Conservation (phyloP, 2,329 filamentous ascomycete species). For the Ceratocystis papillata region DNA sequence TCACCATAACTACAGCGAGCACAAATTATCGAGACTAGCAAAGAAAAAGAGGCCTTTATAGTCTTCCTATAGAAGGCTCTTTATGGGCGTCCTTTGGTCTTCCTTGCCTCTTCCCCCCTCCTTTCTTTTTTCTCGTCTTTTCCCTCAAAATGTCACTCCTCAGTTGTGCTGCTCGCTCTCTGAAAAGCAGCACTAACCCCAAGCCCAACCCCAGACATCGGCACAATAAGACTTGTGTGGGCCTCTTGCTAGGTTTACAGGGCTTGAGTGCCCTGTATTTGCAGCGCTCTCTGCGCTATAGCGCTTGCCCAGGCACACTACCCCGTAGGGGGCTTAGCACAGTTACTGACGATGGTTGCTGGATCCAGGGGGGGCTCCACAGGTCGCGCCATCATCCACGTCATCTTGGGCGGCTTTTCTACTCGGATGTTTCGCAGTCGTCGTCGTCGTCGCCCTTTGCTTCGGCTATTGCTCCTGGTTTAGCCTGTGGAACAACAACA, state of each 20-base stretch:
- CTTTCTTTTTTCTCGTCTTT: not conserved
- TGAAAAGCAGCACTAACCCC: not conserved
- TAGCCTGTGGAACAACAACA: not conserved
- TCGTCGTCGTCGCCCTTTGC: not conserved
- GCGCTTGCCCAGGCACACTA: not conserved
- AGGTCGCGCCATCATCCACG: slow-evolving; percentile 6
- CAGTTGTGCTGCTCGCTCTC: slow-evolving; percentile 16
- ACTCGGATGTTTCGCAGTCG: not conserved
- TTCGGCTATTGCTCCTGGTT: not conserved
- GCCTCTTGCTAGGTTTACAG: not conserved
- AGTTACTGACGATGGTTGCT: not conserved
- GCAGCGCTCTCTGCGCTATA: not conserved
- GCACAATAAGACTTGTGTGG: not conserved
- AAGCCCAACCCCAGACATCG: not conserved
- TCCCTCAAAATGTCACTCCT: slow-evolving; percentile 19
- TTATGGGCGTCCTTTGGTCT: not conserved
- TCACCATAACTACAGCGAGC: too few relatives aligned
- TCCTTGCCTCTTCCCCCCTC: not conserved
- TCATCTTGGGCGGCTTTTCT: slow-evolving; percentile 11
- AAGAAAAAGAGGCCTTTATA: not conserved
- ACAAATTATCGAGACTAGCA: not conserved
- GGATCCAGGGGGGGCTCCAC: not conserved
- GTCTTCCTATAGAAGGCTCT: not conserved
- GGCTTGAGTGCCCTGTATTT: not conserved
- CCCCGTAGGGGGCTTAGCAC: not conserved